A percentile compares a stretch with the other conserved stretches of the same genome.
These are phyloP conservation scores for Alloteropsis semialata DNA, from an alignment of 176 grass and related monocot genomes.

Conservation along the genomic window DNA sequence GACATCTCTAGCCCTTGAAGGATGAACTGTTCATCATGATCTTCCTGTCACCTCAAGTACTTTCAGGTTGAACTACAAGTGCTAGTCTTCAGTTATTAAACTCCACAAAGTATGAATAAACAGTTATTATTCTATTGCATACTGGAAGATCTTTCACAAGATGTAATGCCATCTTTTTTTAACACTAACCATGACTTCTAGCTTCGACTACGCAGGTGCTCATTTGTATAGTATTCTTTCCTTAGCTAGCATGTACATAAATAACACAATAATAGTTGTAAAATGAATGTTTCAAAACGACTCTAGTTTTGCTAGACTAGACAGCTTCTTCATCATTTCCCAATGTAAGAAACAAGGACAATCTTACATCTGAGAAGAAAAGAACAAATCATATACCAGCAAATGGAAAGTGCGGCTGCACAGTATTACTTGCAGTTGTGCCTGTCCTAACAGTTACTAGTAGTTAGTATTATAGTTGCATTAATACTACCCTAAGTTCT, in stretches of 20 bases:
- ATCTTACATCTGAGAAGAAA: not conserved
- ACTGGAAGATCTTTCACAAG: not conserved
- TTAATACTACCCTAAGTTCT: not conserved
- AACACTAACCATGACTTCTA: not conserved
- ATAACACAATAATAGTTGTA: not conserved
- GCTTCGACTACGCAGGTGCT: not conserved
- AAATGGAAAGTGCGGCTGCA: not conserved
- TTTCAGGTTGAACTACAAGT: not conserved
- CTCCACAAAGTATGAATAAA: not conserved
- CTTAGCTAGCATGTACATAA: not conserved
- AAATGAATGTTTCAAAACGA: not conserved
- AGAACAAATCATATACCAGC: not conserved
- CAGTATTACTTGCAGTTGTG: not conserved
- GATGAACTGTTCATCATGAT: not conserved
- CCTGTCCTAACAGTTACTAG: not conserved
- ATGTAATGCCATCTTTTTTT: not conserved
- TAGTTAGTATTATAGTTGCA: not conserved
- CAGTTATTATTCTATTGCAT: not conserved
- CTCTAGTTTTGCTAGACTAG: not conserved
- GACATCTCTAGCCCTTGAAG: not conserved
- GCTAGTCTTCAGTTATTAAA: not conserved
- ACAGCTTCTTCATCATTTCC: not conserved
- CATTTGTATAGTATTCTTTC: not conserved
- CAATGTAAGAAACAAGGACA: not conserved
- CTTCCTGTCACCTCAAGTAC: slow-evolving; percentile 6